Conservation (phyloP, 768 basidiomycete species). For the Suillus clintonianus region DNA sequence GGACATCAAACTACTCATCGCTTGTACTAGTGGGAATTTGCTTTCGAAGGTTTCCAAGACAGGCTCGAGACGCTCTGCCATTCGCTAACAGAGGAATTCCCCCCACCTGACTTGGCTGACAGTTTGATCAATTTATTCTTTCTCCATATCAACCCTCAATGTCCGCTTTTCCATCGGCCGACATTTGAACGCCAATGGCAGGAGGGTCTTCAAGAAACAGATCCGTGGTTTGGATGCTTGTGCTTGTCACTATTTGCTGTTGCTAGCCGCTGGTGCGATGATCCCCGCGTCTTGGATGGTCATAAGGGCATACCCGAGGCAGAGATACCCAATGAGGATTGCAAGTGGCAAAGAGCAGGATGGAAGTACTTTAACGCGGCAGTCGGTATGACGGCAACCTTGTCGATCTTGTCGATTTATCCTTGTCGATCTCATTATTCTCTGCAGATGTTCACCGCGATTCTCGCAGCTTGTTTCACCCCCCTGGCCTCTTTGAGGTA, state of each 20-base stretch:
- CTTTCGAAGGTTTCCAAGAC: constrained; percentile 48
- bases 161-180: constrained; percentile 71
- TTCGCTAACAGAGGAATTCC: constrained; percentile 50
- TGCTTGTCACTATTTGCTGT: constrained; percentile 70
- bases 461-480: constrained; percentile 53
- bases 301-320: constrained; percentile 21
- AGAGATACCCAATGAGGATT: constrained; percentile 26
- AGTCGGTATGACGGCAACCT: constrained; percentile 40
- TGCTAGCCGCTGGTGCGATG: constrained; percentile 65
- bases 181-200: constrained; percentile 67
- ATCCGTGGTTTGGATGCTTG: constrained; percentile 61
- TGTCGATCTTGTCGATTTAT: background rate
- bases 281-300: constrained; percentile 55
- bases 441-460: constrained; percentile 50
- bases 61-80: constrained; percentile 27
- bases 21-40: constrained; percentile 55
- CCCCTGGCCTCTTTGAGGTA: constrained; percentile 62
- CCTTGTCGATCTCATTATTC: constrained; percentile 10
- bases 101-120: constrained; percentile 60
- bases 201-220: constrained; percentile 51
- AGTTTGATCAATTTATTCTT: constrained; percentile 73
- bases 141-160: constrained; percentile 51
- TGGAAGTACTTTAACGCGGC: constrained; percentile 61
- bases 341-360: constrained; percentile 57
- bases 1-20: background rate